Base-by-base conservation (phyloP, 106 monocot genomes). In the Acanthochlamys bracteata region DNA sequence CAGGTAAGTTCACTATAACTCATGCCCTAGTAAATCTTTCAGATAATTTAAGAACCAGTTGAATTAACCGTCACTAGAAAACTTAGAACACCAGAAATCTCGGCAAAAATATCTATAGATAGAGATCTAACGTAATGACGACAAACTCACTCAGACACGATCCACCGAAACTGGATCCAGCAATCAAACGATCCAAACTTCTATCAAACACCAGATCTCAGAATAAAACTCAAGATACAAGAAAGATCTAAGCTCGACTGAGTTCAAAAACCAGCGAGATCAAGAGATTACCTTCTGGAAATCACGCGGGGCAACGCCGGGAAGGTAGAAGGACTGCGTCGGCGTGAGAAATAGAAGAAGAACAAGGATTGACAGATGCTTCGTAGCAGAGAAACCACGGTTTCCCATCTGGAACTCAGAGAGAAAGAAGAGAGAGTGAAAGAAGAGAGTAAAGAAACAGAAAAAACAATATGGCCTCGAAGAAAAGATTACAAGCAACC, bases 261-360 rank as follows among this genome's bases (percentile, higher is more conserved):
- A 19, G 4, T 23, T 20, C 12, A 12, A 63, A 45, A 19, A 24
- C 20, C n/a, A 15, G 7, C 13, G 40, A 49, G 49, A 49, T 49
- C 4, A 20, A 17, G 11, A 40, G 61, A 41, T 45, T 45, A 63
- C 63, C 63, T 43, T 63, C 21, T 45, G 43, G 63, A 63, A 63
- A 24, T 63, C 63, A 12, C 43, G 63, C 7, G 63, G 63, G 2
- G 63, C 63, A 13, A 63, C 63, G 19, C 63, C 63, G 23, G 63
- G 63, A 20, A 63, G 63, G 22, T 63, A 63, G 63, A 63, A 63
- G 12, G 42, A 17, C n/a, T 45, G 17, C 11, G 42, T 20, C 21
- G 43, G 40, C 11, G 21, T 11, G 21, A 45, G 9, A 20, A 39
- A 19, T 11, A 63, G 43, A 24, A 63, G 63, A 26, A 61, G 61